These are phyloP conservation scores for Penicillium argentinense DNA, from an alignment of 495 filamentous ascomycete genomes.

Conservation along the genomic window DNA sequence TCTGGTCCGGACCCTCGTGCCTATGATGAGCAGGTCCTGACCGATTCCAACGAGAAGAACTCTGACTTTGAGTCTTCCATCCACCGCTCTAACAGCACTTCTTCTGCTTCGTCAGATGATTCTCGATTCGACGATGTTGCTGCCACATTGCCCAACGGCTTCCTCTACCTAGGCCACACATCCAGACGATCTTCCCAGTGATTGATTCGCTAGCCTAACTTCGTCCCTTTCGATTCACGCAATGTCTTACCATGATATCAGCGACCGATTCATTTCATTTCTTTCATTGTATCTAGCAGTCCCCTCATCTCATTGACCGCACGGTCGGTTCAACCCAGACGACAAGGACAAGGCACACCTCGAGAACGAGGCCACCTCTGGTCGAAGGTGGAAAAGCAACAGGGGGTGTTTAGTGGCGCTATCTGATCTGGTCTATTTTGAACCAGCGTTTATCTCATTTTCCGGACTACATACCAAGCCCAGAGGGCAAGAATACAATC, in stretches of 20 bases:
- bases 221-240: constrained; percentile 12
- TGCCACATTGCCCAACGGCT: constrained; percentile 25
- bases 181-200: constrained; percentile 12
- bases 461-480: constrained; percentile 8
- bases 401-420: constrained; percentile 23
- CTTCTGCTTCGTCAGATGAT: constrained; percentile 22
- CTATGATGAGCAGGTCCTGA: constrained; percentile 24
- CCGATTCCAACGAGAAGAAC: constrained; percentile 15
- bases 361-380: background rate
- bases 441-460: constrained; percentile 1
- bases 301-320: constrained; percentile 8
- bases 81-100: constrained; percentile 24
- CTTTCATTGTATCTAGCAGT: constrained; percentile 4
- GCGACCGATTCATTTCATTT: constrained; percentile 19
- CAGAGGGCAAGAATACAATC: constrained; percentile 12
- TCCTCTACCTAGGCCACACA: constrained; percentile 34
- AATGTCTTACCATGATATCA: constrained; percentile 12
- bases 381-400: constrained; percentile 11
- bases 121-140: constrained; percentile 18
- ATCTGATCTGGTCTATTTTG: constrained; percentile 10
- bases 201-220: constrained; percentile 6
- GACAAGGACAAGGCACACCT: constrained; percentile 5
- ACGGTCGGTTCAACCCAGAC: constrained; percentile 7
- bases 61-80: constrained; percentile 6
- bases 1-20: constrained; percentile 30